These are phyloP conservation scores for Salix udensis DNA, from an alignment of 345 rosid genomes.

Conservation along the genomic window DNA sequence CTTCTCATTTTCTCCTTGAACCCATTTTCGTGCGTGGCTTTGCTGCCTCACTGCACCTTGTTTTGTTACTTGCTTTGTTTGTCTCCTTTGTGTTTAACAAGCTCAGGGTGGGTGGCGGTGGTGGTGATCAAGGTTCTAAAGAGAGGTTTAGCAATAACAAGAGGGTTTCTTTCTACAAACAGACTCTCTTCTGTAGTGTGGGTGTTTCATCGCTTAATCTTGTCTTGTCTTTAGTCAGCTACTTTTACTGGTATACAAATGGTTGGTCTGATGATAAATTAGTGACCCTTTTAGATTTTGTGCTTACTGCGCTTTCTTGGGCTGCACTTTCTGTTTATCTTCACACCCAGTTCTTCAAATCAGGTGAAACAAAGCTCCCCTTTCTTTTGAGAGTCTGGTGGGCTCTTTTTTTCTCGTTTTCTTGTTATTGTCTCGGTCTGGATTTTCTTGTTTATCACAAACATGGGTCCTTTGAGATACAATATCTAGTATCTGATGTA, in stretches of 20 bases:
- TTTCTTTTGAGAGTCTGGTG: slow-evolving; percentile 63
- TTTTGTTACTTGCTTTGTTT: slow-evolving; percentile 38
- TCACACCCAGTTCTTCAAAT: slow-evolving; percentile 15
- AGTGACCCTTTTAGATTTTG: slow-evolving; percentile 57
- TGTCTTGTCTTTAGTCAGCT: slow-evolving; percentile 43
- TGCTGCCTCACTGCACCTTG: slow-evolving; percentile 38
- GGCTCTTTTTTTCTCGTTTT: slow-evolving; percentile 50
- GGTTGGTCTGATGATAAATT: slow-evolving; percentile 50
- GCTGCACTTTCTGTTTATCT: slow-evolving; percentile 42
- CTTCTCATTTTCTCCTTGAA: slow-evolving; percentile 30
- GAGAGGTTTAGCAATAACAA: slow-evolving; percentile 10
- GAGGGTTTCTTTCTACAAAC: slow-evolving; percentile 27
- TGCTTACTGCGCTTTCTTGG: slow-evolving; percentile 59
- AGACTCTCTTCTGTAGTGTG: slow-evolving; percentile 45
- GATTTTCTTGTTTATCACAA: slow-evolving; percentile 40
- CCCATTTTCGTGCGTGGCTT: slow-evolving; percentile 39
- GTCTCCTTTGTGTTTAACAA: slow-evolving; percentile 35
- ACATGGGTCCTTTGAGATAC: slow-evolving; percentile 23
- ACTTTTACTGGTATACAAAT: slow-evolving; percentile 62
- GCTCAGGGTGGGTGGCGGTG: slow-evolving; percentile 17
- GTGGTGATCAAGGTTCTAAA: slow-evolving; percentile 22
- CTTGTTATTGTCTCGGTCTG: slow-evolving; percentile 56
- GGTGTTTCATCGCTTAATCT: slow-evolving; percentile 52
- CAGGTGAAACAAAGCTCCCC: slow-evolving; percentile 38
- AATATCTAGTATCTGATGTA: slow-evolving; percentile 39